A percentile compares a stretch with the other conserved stretches of the same genome.
Conservation (phyloP, 1,284 basidiomycete genomes). For the Kalmanozyma brasiliensis region DNA sequence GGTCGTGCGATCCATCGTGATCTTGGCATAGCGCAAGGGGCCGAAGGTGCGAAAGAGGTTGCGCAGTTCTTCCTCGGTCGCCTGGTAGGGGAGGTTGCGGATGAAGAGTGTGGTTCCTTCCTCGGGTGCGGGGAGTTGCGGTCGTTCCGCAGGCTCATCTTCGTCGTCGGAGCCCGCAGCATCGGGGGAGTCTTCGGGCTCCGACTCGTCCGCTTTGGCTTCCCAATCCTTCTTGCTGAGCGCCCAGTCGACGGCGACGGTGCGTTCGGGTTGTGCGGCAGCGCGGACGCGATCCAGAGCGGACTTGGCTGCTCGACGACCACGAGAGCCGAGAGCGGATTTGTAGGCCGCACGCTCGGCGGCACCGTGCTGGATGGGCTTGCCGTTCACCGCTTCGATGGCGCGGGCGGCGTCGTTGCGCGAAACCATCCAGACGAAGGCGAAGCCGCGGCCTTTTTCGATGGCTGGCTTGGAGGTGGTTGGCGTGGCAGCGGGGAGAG, state of each 20-base stretch:
- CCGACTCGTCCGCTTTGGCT: conserved; percentile 72
- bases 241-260: conserved; percentile 96
- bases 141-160: conserved; percentile 56
- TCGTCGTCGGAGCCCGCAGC: conserved; percentile 67
- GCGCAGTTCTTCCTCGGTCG: conserved; percentile 69
- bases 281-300: conserved; percentile 49
- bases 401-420: conserved; percentile 86
- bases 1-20: conserved; percentile 85
- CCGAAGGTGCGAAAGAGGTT: conserved; percentile 76
- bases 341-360: conserved; percentile 76
- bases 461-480: conserved; percentile 73
- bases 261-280: conserved; percentile 71
- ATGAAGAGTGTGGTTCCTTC: conserved; percentile 90
- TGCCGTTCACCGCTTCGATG: conserved; percentile 84
- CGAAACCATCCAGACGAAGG: conserved; percentile 93
- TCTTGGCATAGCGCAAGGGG: conserved; percentile 89
- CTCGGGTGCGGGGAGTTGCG: conserved; percentile 56
- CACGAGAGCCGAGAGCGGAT: conserved; percentile 74
- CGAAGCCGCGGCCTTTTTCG: conserved; percentile 81
- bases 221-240: conserved; percentile 93
- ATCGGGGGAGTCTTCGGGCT: conserved; percentile 70
- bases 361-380: conserved; percentile 77
- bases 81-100: conserved; percentile 90
- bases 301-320: conserved; percentile 73
- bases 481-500: conserved; percentile 4